Evolutionary conservation across 108 stramenopile genomes (phyloP).

Genomic region (Skeletonema marinoi): DNA sequence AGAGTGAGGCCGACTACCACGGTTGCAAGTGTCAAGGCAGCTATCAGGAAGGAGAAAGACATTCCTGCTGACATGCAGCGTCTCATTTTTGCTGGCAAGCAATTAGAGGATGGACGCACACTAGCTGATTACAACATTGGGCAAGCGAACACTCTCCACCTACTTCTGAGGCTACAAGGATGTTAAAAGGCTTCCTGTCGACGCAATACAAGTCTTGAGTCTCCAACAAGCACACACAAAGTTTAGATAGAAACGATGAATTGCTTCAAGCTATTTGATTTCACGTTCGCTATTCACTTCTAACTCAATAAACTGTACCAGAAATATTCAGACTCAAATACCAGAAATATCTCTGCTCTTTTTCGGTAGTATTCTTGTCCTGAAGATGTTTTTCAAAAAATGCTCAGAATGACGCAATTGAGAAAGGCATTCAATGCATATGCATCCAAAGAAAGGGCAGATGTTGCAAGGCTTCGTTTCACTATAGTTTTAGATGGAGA

Average conservation of each 20-base stretch:
- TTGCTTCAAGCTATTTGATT: too few species aligned
- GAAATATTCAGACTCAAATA: neutral
- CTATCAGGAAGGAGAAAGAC: neutral
- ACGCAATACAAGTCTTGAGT: too few species aligned
- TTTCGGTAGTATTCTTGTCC: neutral
- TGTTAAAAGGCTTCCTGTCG: too few species aligned
- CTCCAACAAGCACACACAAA: too few species aligned
- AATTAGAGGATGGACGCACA: constrained; percentile 67
- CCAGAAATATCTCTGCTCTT: neutral
- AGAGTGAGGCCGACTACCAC: constrained; percentile 16
- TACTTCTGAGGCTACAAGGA: too few species aligned
- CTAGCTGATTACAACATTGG: constrained; percentile 56
- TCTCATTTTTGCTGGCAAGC: constrained; percentile 66
- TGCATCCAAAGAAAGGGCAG: neutral
- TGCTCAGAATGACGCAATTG: too few species aligned
- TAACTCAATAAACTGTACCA: too few species aligned
- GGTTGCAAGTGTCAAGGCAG: constrained; percentile 19
- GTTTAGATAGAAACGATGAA: too few species aligned
- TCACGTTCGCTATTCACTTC: too few species aligned
- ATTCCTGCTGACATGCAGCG: constrained; percentile 55
- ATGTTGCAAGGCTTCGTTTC: too few species aligned
- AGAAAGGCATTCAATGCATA: neutral
- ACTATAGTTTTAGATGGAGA: too few species aligned
- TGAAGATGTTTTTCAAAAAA: neutral
- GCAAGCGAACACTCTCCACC: too few species aligned